Percentiles rank a stretch among this genome's conserved stretches.
phyloP scores from a whole-genome alignment of 306 rosid genomes.

The Oemleria cerasiformis region DNA sequence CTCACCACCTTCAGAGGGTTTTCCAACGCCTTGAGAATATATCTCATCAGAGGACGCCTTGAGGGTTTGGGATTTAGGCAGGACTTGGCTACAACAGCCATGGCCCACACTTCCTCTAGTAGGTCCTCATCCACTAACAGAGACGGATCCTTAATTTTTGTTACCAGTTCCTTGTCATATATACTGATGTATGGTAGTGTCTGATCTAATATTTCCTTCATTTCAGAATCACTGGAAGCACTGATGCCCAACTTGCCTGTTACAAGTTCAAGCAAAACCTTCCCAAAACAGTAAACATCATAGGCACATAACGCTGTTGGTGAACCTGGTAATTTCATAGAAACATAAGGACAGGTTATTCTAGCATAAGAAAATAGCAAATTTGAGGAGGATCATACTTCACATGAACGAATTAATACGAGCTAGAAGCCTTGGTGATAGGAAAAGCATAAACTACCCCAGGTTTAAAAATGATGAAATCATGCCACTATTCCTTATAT shows the following conservation, averaged over 20 bases:
- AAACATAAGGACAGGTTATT: conserved; percentile 9
- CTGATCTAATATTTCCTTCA: conserved; percentile 62
- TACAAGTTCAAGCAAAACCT: conserved; percentile 83
- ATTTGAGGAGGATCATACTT: not conserved
- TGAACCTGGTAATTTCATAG: conserved; percentile 54
- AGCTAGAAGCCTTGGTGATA: not conserved
- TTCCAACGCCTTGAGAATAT: conserved; percentile 85
- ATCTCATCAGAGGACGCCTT: conserved; percentile 82
- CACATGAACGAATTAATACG: not conserved
- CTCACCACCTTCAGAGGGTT: conserved; percentile 90
- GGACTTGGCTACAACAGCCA: conserved; percentile 91
- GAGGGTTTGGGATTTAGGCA: conserved; percentile 87
- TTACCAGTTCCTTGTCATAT: conserved; percentile 76
- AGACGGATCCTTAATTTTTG: conserved; percentile 78
- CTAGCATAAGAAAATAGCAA: not conserved
- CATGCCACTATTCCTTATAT: not conserved
- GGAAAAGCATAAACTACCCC: conserved; percentile 2
- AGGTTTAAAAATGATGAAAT: not conserved
- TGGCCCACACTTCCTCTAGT: conserved; percentile 96
- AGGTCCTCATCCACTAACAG: conserved; percentile 84
- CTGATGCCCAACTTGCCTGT: conserved; percentile 85
- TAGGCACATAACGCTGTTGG: conserved; percentile 64
- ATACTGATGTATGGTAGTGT: conserved; percentile 62
- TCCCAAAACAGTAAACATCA: conserved; percentile 93
- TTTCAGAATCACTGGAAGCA: conserved; percentile 51